Evolutionary conservation across 371 early-diverging fungal genomes (phyloP).

Genomic region (Mucor piriformis): DNA sequence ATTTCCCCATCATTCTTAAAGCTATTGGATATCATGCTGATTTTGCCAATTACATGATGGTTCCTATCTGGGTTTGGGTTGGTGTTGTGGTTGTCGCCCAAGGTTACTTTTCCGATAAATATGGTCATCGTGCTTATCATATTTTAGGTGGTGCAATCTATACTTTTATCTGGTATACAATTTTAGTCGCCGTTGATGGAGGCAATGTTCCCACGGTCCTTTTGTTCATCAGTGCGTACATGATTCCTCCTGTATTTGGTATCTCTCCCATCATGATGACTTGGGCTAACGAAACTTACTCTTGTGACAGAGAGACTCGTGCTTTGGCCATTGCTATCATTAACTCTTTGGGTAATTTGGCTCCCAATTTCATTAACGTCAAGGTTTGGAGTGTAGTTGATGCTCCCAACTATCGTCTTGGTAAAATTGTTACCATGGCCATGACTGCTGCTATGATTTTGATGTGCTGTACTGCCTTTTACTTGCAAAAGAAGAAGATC

Average conservation of each 20-base stretch:
- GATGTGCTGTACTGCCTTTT: constrained; percentile 22
- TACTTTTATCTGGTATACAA: constrained; percentile 49
- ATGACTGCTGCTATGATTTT: constrained; percentile 37
- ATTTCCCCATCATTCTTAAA: constrained; percentile 46
- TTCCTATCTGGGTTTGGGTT: constrained; percentile 47
- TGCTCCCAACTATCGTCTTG: constrained; percentile 33
- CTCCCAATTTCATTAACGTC: constrained; percentile 44
- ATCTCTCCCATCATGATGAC: constrained; percentile 45
- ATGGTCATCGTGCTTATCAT: constrained; percentile 41
- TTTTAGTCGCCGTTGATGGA: constrained; percentile 58
- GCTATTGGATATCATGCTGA: constrained; percentile 32
- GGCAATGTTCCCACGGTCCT: constrained; percentile 34
- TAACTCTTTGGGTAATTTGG: constrained; percentile 43
- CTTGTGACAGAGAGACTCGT: constrained; percentile 34
- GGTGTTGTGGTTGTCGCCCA: constrained; percentile 43
- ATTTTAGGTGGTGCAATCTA: constrained; percentile 39
- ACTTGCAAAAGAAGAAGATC: constrained; percentile 28
- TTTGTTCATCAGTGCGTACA: constrained; percentile 39
- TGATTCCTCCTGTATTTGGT: constrained; percentile 39
- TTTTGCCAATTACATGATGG: constrained; percentile 50
- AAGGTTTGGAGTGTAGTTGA: constrained; percentile 32
- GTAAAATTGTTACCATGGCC: constrained; percentile 43
- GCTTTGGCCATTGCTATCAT: constrained; percentile 45
- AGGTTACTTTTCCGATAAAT: constrained; percentile 42
- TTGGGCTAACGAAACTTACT: constrained; percentile 45